A percentile compares a stretch with the other conserved stretches of the same genome.
These are phyloP conservation scores for Candida wancherniae DNA, from an alignment of 805 yeast genomes.

Conservation along the genomic window DNA sequence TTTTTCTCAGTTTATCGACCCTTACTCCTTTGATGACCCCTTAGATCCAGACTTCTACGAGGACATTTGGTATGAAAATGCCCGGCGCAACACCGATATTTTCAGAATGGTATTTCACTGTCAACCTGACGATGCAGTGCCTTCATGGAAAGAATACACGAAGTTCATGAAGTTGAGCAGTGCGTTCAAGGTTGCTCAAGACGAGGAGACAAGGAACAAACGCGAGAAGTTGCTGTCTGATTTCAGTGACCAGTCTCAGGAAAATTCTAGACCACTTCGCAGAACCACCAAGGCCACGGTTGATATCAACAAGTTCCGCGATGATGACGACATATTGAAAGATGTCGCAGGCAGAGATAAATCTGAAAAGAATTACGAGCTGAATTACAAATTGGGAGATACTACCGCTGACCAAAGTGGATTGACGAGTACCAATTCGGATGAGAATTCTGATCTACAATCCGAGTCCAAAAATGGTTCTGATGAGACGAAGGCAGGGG, in stretches of 20 bases:
- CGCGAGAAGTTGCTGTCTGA: constrained; percentile 17
- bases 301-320: constrained; percentile 22
- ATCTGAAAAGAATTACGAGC: no score
- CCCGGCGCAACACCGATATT: constrained; percentile 75
- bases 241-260: constrained; percentile 13
- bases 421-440: no score
- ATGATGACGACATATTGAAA: constrained; percentile 31
- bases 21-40: constrained; percentile 87
- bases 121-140: constrained; percentile 93
- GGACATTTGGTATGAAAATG: constrained; percentile 79
- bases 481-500: no score
- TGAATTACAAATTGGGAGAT: no score
- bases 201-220: constrained; percentile 29
- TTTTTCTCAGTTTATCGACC: constrained; percentile 62
- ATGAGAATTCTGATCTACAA: no score
- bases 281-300: constrained; percentile 22
- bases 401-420: no score
- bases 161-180: constrained; percentile 54
- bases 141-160: constrained; percentile 86
- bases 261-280: constrained; percentile 7
- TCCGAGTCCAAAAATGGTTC: no score
- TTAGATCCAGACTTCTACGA: constrained; percentile 74
- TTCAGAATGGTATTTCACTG: constrained; percentile 84
- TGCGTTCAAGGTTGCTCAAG: constrained; percentile 48
- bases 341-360: no score